Evolutionary conservation across 2,329 filamentous ascomycete species (phyloP), one percentile per base, ranked within the genome.

Genomic region (Penicillium sumatraense): DNA sequence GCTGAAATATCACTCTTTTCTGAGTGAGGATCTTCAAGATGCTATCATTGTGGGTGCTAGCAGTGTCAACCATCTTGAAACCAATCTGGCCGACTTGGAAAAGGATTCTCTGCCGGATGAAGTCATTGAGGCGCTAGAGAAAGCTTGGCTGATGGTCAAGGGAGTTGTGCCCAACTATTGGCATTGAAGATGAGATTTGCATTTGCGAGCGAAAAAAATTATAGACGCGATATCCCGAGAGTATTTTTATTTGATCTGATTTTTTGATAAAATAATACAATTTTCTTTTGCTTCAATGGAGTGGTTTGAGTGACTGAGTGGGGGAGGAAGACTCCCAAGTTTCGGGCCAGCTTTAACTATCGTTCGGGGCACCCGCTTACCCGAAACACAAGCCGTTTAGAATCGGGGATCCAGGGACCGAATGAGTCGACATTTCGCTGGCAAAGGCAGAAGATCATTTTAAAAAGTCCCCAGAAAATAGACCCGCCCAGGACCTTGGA

Each of bases 1-100:
- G 80, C 68, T 75, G 31, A 66, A 66, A 1, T 75, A 81, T 62
- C 79, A 82, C 56, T 76, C 71, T 9, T 40, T 63, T 44, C 48
- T 79, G 47, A 67, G 67, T 33, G 54, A 59, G 9, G 64, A 72
- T 31, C 48, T 65, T 4, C 67, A 67, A 0, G 76, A 79, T 64
- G 73, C 66, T 8, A 67, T 78, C 13, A 68, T 79, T 49, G 69
- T 78, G 27, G 76, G 77, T 1, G 74, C 72, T 1, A 71, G 67
- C 20, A 72, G 65, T 31, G 40, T 67, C 1, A 59, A 65, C 40
- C 77, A 80, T 24, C 50, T 79, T 49, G 70, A 76, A 56, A 53
- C 68, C 35, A 79, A 78, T 45, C 53, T 79, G 40, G 55, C 49
- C 5, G 71, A 71, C 55, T 49, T 78, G 24, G 74, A 78, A 51